Conservation (phyloP, 495 filamentous ascomycete species). For the Aspergillus ellipticus region DNA sequence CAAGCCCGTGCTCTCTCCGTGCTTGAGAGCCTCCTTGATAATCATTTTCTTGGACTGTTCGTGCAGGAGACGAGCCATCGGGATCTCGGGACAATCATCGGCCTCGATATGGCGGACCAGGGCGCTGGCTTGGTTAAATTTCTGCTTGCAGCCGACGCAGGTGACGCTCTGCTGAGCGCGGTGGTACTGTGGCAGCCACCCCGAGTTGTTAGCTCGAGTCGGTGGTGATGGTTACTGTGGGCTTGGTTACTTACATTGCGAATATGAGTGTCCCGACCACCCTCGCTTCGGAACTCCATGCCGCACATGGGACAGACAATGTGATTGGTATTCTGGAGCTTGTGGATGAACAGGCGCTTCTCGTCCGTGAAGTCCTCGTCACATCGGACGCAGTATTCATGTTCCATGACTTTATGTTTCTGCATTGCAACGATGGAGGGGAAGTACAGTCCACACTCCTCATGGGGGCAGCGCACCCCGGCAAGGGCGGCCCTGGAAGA, state of each 20-base stretch:
- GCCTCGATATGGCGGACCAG: conserved; percentile 51
- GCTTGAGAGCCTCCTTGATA: conserved; percentile 22
- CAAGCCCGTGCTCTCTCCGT: neutral
- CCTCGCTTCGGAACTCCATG: conserved; percentile 44
- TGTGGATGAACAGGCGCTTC: conserved; percentile 39
- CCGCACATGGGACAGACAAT: conserved; percentile 51
- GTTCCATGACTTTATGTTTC: conserved; percentile 43
- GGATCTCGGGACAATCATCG: conserved; percentile 38
- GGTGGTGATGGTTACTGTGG: neutral
- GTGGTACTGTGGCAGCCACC: conserved; percentile 30
- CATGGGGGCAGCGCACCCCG: conserved; percentile 53
- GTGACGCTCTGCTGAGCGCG: conserved; percentile 36
- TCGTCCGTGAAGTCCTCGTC: conserved; percentile 45
- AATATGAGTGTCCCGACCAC: conserved; percentile 45
- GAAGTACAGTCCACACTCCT: conserved; percentile 61
- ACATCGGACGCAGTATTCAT: conserved; percentile 51
- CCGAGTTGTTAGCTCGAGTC: neutral
- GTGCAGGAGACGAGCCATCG: conserved; percentile 25
- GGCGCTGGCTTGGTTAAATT: conserved; percentile 40
- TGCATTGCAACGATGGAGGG: conserved; percentile 40
- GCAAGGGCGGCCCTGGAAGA: neutral
- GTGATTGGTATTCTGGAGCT: conserved; percentile 37
- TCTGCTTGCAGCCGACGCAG: conserved; percentile 42
- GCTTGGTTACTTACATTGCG: conserved; percentile 32
- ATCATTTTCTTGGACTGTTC: conserved; percentile 39